These are phyloP conservation scores for Phytopythium helicoides DNA, from an alignment of 352 stramenopile genomes.

Conservation along the genomic window DNA sequence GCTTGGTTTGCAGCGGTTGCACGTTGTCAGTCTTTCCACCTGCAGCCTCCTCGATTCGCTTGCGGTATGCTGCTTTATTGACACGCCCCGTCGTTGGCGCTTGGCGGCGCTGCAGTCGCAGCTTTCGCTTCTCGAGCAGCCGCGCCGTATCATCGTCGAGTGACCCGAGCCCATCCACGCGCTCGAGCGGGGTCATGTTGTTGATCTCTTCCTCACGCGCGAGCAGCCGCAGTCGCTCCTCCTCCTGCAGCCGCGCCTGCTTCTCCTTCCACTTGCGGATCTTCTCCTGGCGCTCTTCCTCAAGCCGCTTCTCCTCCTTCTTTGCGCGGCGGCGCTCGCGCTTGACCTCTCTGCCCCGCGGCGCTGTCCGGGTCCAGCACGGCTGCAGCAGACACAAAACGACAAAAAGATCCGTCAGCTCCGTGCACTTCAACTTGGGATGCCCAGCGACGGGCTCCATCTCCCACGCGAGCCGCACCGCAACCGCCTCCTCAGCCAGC, in stretches of 20 bases:
- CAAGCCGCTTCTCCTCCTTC: conserved; percentile 58
- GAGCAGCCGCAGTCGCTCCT: conserved; percentile 50
- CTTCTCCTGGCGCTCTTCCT: conserved; percentile 59
- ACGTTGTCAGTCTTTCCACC: conserved; percentile 81
- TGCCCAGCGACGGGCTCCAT: not conserved
- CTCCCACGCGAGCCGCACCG: too few relatives aligned
- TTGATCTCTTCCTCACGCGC: conserved; percentile 67
- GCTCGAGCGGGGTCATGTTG: conserved; percentile 75
- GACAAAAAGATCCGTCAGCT: not conserved
- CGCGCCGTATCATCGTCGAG: conserved; percentile 72
- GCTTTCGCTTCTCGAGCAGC: conserved; percentile 74
- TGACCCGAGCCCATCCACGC: conserved; percentile 57
- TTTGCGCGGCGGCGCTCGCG: conserved; percentile 51
- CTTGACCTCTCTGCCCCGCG: conserved; percentile 51
- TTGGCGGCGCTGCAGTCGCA: conserved; percentile 63
- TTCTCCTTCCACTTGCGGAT: conserved; percentile 69
- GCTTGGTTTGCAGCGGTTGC: conserved; percentile 56
- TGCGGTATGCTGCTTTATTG: conserved; percentile 75
- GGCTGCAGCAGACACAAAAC: conserved; percentile 30
- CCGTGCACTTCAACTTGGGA: not conserved
- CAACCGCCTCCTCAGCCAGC: too few relatives aligned
- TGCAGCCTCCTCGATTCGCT: conserved; percentile 67
- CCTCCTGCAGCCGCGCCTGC: conserved; percentile 45
- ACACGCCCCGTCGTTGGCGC: conserved; percentile 66
- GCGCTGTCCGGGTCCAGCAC: conserved; percentile 70